These are phyloP conservation scores for Scedosporium minutisporum DNA, from an alignment of 2,329 filamentous ascomycete species.

Conservation along the genomic window DNA sequence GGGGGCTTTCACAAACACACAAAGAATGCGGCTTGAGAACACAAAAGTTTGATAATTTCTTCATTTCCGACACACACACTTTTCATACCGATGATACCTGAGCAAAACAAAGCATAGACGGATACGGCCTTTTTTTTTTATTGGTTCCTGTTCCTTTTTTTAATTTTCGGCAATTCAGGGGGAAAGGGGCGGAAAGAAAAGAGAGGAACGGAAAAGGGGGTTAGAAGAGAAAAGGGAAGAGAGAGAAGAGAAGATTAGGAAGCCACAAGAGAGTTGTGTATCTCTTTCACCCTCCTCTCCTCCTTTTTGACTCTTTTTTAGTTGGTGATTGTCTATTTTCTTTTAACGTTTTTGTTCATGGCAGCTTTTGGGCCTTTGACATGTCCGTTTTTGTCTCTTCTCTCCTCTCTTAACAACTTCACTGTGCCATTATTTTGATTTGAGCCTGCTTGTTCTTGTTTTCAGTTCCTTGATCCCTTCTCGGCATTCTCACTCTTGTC, in stretches of 20 bases:
- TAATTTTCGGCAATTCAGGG: conserved; percentile 15
- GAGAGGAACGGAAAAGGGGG: neutral
- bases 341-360: neutral
- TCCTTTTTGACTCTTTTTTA: conserved; percentile 3
- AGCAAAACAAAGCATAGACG: conserved; percentile 4
- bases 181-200: neutral
- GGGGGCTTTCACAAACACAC: neutral
- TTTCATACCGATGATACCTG: conserved; percentile 7
- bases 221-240: neutral
- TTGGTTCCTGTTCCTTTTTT: conserved; percentile 8
- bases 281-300: neutral
- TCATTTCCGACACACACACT: conserved; percentile 10
- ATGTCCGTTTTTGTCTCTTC: no score
- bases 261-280: neutral
- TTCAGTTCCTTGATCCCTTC: no score
- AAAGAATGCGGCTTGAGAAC: neutral
- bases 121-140: conserved; percentile 7
- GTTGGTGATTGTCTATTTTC: neutral
- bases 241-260: neutral
- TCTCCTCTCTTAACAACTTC: neutral
- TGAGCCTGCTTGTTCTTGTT: neutral
- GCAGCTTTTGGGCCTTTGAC: no score
- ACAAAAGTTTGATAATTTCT: conserved; percentile 7
- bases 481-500: conserved; percentile 20
- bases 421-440: neutral